Base-by-base conservation (phyloP, 495 filamentous ascomycete genomes). In the Sporormia fimetaria region DNA sequence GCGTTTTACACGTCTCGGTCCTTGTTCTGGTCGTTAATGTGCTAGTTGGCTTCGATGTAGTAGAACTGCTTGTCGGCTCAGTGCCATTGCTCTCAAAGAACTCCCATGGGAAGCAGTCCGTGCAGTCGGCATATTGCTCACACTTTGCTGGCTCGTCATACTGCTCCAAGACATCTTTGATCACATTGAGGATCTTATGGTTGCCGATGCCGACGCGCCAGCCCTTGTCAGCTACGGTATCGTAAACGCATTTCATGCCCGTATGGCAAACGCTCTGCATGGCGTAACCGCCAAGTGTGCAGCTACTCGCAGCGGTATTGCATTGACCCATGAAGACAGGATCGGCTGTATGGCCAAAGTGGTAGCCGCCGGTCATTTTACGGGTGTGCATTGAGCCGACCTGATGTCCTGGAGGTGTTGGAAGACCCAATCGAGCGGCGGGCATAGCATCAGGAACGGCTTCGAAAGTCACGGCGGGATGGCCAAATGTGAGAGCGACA, bases 321-420 rank as follows among this genome's bases (percentile, higher is more conserved):
- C 90, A 98, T 7, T 80, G 81, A 21, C 90, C 90, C 70, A 95
- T 86, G 57, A 78, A 98, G 4, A 98, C 73, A 0, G 90, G 90
- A 62, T 98, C 90, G 6, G 92, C 90, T 4, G 84, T 96, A 56
- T 96, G 84, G 5, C 90, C 90, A 55, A 95, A 84, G 62, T 98
- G 92, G 52, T 75, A 93, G n/a, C 80, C 67, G 2, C 85, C 88
- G 2, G 83, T 92, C 50, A 71, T 71, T 35, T 69, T 63, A 9
- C 85, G 69, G 3, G 68, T 67, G 45, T 90, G 81, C 6, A 83
- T 83, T 18, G 75, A 62, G 21, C 71, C 67, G 25, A 83, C 68
- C 50, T 81, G 71, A 39, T 78, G 62, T 15, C 78, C 83, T 3
- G 92, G 90, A 6, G 92, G 92, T 1, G 75, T 72, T 0, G 88